Evolutionary conservation across 2,329 filamentous ascomycete genomes (phyloP), one percentile per base, ranked within the genome.

Genomic region (Zymoseptoria brevis): DNA sequence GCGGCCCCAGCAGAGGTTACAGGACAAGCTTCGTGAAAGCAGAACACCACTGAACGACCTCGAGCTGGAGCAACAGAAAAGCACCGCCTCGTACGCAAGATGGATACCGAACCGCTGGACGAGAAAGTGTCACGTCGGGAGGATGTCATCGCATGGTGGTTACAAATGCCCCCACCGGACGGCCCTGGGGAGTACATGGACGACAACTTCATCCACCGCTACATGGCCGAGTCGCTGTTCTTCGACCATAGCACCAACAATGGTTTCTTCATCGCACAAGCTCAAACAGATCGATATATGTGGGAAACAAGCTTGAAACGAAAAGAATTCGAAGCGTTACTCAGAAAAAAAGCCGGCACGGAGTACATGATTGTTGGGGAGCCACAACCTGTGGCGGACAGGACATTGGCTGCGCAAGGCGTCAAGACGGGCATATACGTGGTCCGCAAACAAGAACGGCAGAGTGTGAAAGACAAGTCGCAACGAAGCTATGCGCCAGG

Each of bases 171-270:
- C 56, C 62, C 59, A 19, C 35, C 35, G 13, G 35, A 45, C 6
- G 35, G 35, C 35, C 13, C 13, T 45, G 59, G 61, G 21, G 56
- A 65, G 57, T 62, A 61, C 29, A 72, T 71, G 66, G 65, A 70
- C 61, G 71, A 83, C 77, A 65, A 71, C 60, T 65, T 72, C 59
- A 67, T 87, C 50, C 78, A 85, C 57, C 83, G 81, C 68, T 87
- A 87, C 72, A 85, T 87, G 69, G 77, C 77, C 58, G 77, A 81
- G 64, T 84, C 82, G 1, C 82, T 82, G n/a, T 87, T 85, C 75
- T 86, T 84, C 71, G 84, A 87, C 62, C 72, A 75, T 22, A 79
- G 77, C 13, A 83, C 80, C 61, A 85, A 85, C 71, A 87, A 87
- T 72, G 79, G 80, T 62, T 76, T 82, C 8, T 73, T 83, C 54